Conservation (phyloP, 2,329 filamentous ascomycete species). For the Chaetothyriales sp. region DNA sequence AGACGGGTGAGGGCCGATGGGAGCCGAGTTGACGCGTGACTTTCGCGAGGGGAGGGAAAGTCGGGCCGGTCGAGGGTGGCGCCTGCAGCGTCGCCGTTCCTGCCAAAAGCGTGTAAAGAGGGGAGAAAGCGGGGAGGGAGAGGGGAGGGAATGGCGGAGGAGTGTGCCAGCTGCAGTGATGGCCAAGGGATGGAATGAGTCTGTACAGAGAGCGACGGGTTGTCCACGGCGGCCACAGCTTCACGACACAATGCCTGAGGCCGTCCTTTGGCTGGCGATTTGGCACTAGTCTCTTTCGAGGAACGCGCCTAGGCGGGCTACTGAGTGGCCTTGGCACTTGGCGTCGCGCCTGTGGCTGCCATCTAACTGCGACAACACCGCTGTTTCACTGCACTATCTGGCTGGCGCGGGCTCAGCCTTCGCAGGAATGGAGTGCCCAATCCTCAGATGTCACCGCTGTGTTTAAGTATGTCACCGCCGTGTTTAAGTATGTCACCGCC, state of each 20-base stretch:
- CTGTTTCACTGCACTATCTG: no score
- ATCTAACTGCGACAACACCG: no score
- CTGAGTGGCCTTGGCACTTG: not conserved
- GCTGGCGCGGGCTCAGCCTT: no score
- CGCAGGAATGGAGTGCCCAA: no score
- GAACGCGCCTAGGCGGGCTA: not conserved
- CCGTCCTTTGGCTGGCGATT: not conserved
- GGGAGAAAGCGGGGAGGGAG: not conserved
- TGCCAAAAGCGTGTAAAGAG: not conserved
- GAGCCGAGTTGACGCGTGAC: not conserved
- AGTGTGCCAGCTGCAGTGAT: not conserved
- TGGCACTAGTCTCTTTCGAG: not conserved
- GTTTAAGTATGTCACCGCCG: no score
- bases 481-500: no score
- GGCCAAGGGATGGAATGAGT: not conserved
- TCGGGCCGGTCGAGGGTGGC: not conserved
- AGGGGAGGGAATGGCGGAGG: not conserved
- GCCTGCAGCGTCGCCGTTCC: not conserved
- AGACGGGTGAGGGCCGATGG: not conserved
- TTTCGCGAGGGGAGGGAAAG: not conserved
- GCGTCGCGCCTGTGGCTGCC: no score
- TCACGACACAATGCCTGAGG: not conserved
- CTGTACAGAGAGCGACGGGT: not conserved
- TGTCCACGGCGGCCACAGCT: not conserved
- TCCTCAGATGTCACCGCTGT: no score